Evolutionary conservation across 129 eudicot genomes (phyloP), one percentile per base, ranked within the genome.

Genomic region (Tagetes erecta): DNA sequence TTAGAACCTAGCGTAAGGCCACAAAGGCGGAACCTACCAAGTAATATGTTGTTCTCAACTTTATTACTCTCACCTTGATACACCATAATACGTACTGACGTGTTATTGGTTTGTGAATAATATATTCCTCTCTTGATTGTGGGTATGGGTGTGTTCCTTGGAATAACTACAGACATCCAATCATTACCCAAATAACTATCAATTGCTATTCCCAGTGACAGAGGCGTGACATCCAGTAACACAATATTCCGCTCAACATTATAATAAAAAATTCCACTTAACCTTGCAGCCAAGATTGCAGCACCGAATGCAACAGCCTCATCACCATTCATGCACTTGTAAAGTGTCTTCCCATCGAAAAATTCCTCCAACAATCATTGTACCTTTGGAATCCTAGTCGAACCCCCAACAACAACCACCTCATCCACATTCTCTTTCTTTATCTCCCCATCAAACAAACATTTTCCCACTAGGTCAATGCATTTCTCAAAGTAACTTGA

Each of bases 1-100:
- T 8, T 57, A 13, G 64, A 30, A 57, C 38, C 64, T 31, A 57
- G 38, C 12, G 11, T 57, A 31, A 57, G 64, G 64, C n/a, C 64
- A 9, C 10, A 8, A 56, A 57, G 37, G 9, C 33, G 0, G 38
- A 57, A 57, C 38, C 3, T 57, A 0, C 64, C 64, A 57, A 57
- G 64, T 7, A 57, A 57, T 0, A 57, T 8, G 38, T 57, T 57
- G 37, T 31, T 38, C 38, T 57, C 3, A 10, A 57, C 64, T 57
- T 57, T 57, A 13, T 6, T 7, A 38, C 36, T 57, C 38, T 57
- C 64, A 34, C 64, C 64, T 57, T 57, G 64, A 57, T 57, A 57
- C 12, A 57, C 63, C 8, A 9, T 27, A 13, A 56, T 56, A 27
- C 9, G 8, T 56, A 30, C 63, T 30, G 36, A 5, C 30, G 37